Evolutionary conservation across 176 grass and related monocot genomes (phyloP).

Genomic region (Thinopyrum elongatum): DNA sequence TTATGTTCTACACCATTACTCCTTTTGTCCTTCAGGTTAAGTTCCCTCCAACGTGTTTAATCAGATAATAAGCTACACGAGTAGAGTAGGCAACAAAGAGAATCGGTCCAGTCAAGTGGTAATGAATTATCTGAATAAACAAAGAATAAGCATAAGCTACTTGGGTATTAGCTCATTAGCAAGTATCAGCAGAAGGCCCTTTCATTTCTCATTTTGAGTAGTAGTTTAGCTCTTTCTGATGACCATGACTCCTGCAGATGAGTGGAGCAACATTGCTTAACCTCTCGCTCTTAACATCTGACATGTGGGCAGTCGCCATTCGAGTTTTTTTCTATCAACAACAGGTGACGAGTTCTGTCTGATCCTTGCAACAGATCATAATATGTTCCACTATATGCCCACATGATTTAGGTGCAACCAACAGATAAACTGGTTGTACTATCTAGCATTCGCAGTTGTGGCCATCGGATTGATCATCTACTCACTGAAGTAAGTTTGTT

Average conservation of each 20-base stretch:
- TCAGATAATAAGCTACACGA: background rate
- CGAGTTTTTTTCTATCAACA: conserved; percentile 55
- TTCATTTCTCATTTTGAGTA: conserved; percentile 2
- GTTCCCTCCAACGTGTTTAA: background rate
- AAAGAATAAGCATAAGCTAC: background rate
- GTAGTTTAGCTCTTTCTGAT: background rate
- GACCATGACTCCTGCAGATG: conserved; percentile 36
- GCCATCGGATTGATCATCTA: conserved; percentile 50
- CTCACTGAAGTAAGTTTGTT: conserved; percentile 46
- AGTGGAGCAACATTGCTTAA: conserved; percentile 60
- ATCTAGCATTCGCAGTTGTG: conserved; percentile 54
- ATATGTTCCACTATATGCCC: conserved; percentile 18
- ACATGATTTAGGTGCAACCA: conserved; percentile 2
- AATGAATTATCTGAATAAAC: conserved; percentile 18
- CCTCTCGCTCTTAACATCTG: conserved; percentile 57
- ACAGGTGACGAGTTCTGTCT: conserved; percentile 36
- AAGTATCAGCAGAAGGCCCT: background rate
- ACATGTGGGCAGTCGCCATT: conserved; percentile 65
- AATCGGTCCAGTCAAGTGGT: background rate
- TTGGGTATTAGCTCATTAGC: background rate
- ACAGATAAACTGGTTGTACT: conserved; percentile 55
- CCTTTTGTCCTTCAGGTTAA: background rate
- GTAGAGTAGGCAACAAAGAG: background rate
- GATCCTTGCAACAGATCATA: background rate
- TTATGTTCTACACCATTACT: background rate